Base-by-base conservation (phyloP, 169 alveolate genomes). In the Plasmodium knowlesi region DNA sequence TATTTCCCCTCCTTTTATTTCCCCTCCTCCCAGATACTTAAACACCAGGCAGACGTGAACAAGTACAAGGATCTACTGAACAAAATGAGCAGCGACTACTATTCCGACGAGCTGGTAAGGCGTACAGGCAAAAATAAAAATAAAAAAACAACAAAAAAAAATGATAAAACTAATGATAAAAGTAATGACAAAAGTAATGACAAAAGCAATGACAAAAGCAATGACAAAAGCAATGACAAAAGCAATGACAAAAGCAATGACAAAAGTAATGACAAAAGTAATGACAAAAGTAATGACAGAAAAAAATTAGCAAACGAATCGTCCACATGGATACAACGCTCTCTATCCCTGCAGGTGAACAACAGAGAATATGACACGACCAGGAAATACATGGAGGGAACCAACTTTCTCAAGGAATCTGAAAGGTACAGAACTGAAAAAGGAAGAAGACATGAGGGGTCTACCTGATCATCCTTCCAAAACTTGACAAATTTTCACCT, bases 61-160 rank as follows among this genome's bases (percentile, higher is more conserved):
- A 76, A 88, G 37, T 88, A 88, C 82, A 88, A 88, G 78, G 19
- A 32, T 32, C 46, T 88, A 12, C 70, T 88, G 53, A 81, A 78
- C 79, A 88, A 78, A 78, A 88, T 88, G 94, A 78, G 74, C 81
- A 39, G 85, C 50, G 93, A 85, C 53, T 85, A 85, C 67, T 85
- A 88, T 39, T 88, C 94, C 9, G 83, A 88, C 46, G 88, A 78
- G 81, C 16, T 34, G 28, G 88, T 84, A 72, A 5, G 41, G 76
- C 76, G n/a, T 34, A 46, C 10, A 25, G 30, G 37, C 39, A 16
- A 37, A 37, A 50, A 1, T 37, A 37, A 73, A 39, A 73, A 34
- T 50, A 84, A 84, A 84, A 84, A 46, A 72, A 12, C 3, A 0
- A 78, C 14, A 5, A 12, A 16, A 37, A 10, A 74, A 34, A 83